These are phyloP conservation scores for Sporobolomyces roseus DNA, from an alignment of 768 basidiomycete genomes.

Conservation along the genomic window DNA sequence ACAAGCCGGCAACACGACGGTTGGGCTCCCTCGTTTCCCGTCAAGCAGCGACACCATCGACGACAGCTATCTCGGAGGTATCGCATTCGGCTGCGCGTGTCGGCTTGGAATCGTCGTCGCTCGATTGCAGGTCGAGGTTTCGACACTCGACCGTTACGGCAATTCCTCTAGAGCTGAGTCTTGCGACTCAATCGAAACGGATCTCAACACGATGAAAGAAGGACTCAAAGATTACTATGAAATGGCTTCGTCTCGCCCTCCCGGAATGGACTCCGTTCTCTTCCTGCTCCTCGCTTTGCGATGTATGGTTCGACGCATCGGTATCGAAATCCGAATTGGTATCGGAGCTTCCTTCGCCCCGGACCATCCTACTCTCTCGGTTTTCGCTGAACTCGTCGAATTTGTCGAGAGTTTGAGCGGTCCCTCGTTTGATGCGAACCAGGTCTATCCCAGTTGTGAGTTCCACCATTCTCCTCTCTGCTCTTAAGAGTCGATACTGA, in stretches of 20 bases:
- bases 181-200: conserved; percentile 29
- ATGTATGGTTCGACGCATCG: conserved; percentile 36
- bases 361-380: conserved; percentile 16
- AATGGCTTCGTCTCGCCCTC: neutral
- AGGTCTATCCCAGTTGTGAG: conserved; percentile 29
- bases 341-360: conserved; percentile 30
- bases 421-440: neutral
- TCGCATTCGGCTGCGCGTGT: conserved; percentile 24
- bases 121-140: conserved; percentile 17
- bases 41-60: neutral
- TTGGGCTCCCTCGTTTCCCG: conserved; percentile 12
- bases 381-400: conserved; percentile 30
- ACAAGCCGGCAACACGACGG: conserved; percentile 28
- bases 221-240: neutral
- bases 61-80: too few relatives aligned
- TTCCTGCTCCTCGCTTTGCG: conserved; percentile 26
- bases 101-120: conserved; percentile 27
- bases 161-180: neutral
- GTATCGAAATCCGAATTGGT: conserved; percentile 36
- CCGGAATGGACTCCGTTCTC: conserved; percentile 20
- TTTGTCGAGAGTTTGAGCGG: neutral
- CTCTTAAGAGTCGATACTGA: neutral
- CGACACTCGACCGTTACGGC: conserved; percentile 17
- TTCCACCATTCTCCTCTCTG: neutral
- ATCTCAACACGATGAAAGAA: conserved; percentile 23